phyloP scores from a whole-genome alignment of 306 rosid species.

The Corylus heterophylla region DNA sequence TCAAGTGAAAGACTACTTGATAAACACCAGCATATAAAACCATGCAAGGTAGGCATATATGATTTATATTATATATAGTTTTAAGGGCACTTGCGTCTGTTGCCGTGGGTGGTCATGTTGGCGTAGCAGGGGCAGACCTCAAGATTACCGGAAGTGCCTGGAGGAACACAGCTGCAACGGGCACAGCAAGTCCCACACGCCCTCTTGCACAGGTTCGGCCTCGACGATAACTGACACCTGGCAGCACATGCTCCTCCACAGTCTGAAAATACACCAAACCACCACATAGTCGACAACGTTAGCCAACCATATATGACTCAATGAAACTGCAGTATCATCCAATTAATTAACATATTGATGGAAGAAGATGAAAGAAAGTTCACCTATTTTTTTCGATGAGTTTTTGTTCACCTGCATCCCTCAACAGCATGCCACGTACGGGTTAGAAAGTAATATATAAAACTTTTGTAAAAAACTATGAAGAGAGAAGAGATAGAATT shows the following conservation, averaged over 20 bases:
- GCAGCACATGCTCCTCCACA: conserved; percentile 36
- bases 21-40: no score
- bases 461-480: neutral
- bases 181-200: conserved; percentile 54
- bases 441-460: neutral
- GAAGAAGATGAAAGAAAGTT: no score
- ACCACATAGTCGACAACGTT: neutral
- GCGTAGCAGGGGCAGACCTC: conserved; percentile 58
- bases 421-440: neutral
- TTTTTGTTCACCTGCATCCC: neutral
- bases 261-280: neutral
- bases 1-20: no score
- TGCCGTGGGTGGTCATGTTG: conserved; percentile 47
- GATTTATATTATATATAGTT: neutral
- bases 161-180: conserved; percentile 55
- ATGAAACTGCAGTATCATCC: neutral
- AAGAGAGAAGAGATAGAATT: neutral
- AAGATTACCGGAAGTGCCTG: conserved; percentile 41
- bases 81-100: conserved; percentile 58
- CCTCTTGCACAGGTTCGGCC: conserved; percentile 38
- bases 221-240: conserved; percentile 32
- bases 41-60: neutral
- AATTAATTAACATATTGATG: no score
- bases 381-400: neutral
- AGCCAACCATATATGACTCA: neutral